phyloP scores from a whole-genome alignment of 2,329 filamentous ascomycete species.

The Chaetothyriales sp. region DNA sequence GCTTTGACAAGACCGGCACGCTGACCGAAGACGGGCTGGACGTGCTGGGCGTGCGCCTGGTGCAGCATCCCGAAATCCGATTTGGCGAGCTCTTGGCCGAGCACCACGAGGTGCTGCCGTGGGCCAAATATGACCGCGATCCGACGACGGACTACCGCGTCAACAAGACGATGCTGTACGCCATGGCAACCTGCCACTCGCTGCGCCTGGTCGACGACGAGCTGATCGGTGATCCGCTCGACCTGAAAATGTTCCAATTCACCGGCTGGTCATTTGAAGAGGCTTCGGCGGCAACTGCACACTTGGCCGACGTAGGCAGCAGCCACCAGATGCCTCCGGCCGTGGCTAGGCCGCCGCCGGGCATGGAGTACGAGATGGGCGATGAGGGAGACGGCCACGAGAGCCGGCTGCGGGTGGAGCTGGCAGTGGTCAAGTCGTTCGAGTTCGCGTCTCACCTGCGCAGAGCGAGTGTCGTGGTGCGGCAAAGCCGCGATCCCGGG shows the following conservation, averaged over 20 bases:
- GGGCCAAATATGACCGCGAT: conserved; percentile 42
- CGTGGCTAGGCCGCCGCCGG: conserved; percentile 64
- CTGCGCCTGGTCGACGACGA: conserved; percentile 75
- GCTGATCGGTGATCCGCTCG: conserved; percentile 81
- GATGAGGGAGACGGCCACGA: conserved; percentile 22
- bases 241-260: conserved; percentile 98
- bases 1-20: conserved; percentile 98
- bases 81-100: conserved; percentile 64
- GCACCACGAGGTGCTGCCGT: conserved; percentile 44
- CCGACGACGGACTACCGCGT: conserved; percentile 46
- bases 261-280: conserved; percentile 89
- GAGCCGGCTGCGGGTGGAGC: conserved; percentile 47
- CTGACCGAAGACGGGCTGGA: conserved; percentile 92
- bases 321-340: conserved; percentile 63
- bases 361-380: conserved; percentile 44
- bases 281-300: conserved; percentile 54
- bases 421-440: conserved; percentile 81
- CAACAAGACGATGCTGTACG: conserved; percentile 64
- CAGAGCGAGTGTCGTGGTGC: conserved; percentile 81
- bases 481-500: conserved; percentile 62
- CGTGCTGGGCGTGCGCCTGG: conserved; percentile 74
- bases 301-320: conserved; percentile 57
- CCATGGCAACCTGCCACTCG: conserved; percentile 96
- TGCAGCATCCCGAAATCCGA: conserved; percentile 45
- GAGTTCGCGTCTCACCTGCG: conserved; percentile 91